phyloP scores from a whole-genome alignment of 176 grass and related monocot genomes.

The Leersia perrieri region DNA sequence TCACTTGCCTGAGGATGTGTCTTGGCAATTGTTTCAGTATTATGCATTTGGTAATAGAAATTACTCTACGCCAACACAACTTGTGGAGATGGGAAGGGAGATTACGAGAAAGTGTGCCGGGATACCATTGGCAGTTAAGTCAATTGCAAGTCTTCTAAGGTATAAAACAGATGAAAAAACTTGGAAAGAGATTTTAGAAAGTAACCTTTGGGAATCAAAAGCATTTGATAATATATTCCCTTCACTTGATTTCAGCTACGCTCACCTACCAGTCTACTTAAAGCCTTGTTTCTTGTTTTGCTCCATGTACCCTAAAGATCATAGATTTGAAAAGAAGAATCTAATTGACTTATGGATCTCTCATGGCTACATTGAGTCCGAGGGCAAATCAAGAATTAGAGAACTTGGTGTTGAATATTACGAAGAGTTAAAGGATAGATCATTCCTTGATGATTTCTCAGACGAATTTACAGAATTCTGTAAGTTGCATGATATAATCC shows the following conservation, averaged over 20 bases:
- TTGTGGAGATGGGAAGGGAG: constrained; percentile 18
- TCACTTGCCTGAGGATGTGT: constrained; percentile 16
- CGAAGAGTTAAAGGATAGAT: constrained; percentile 31
- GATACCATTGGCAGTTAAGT: constrained; percentile 34
- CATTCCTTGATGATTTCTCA: constrained; percentile 33
- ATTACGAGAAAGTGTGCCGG: constrained; percentile 26
- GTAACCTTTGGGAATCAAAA: too few relatives aligned
- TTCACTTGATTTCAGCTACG: constrained; percentile 39
- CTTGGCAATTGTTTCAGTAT: constrained; percentile 20
- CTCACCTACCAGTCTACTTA: constrained; percentile 20
- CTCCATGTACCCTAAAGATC: constrained; percentile 33
- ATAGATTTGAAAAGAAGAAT: background rate
- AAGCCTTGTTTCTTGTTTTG: constrained; percentile 44
- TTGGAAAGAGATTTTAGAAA: too few relatives aligned
- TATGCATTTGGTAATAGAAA: constrained; percentile 29
- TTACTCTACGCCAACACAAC: background rate
- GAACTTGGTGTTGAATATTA: constrained; percentile 27
- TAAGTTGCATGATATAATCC: constrained; percentile 43
- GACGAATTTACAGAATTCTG: background rate
- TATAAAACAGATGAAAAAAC: too few relatives aligned
- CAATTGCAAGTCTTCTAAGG: constrained; percentile 33
- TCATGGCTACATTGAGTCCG: constrained; percentile 25
- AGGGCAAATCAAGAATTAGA: constrained; percentile 13
- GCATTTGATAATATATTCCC: constrained; percentile 14
- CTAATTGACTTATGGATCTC: constrained; percentile 28